A percentile compares a stretch with the other conserved stretches of the same genome.
Conservation (phyloP, 139 green algal species). For the Pseudopediastrum boryanum region DNA sequence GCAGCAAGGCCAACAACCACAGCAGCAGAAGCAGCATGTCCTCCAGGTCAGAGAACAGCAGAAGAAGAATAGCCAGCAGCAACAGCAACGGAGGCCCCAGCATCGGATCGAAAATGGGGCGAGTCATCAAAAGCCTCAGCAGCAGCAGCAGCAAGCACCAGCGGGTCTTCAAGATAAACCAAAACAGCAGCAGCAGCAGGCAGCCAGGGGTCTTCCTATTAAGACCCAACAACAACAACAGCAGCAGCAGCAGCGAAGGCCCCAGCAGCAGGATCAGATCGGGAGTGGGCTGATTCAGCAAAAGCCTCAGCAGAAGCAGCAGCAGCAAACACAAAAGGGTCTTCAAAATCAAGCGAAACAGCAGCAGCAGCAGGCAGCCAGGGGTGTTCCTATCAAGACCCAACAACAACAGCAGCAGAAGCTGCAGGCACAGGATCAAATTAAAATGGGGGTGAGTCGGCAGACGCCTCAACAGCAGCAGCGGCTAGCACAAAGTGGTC, state of each 20-base stretch:
- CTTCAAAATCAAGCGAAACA: not conserved
- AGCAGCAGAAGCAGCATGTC: not conserved
- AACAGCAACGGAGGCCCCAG: slow-evolving; percentile 9
- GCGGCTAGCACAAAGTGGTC: too few species aligned
- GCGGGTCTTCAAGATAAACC: not conserved
- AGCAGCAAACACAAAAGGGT: too few species aligned
- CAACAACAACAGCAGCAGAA: slow-evolving; percentile 6
- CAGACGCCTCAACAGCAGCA: not conserved
- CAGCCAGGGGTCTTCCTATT: not conserved
- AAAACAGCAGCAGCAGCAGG: not conserved
- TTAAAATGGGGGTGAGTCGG: not conserved
- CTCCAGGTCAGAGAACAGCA: slow-evolving; percentile 8
- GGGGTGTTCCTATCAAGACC: not conserved
- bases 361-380: not conserved
- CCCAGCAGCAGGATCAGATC: too few species aligned
- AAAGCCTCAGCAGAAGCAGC: not conserved
- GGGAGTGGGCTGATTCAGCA: too few species aligned
- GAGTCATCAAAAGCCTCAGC: not conserved
- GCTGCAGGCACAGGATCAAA: slow-evolving; percentile 1
- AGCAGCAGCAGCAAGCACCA: not conserved
- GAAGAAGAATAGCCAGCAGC: not conserved
- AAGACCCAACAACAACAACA: not conserved
- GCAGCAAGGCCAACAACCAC: not conserved
- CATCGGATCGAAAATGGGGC: not conserved
- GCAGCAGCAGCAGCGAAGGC: not conserved